Base-by-base conservation (phyloP, 2,329 filamentous ascomycete species). In the Penicillium freii region DNA sequence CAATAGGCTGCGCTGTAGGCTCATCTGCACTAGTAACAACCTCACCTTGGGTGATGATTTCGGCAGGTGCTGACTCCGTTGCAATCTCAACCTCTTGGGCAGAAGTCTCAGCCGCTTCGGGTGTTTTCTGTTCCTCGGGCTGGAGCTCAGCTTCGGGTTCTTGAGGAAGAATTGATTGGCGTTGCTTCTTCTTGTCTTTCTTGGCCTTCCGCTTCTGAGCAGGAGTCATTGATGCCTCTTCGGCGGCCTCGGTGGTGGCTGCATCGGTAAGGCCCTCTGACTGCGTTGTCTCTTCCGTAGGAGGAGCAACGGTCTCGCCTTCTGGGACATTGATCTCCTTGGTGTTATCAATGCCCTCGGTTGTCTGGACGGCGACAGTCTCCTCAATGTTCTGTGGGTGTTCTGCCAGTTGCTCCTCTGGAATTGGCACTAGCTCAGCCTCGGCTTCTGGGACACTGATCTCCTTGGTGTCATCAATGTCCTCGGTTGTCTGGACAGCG, bases 151-250 rank as follows among this genome's bases (percentile, higher is more conserved):
- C 29, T 5, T 61, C 54, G 6, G 34, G 36, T 38, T 58, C 48
- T 25, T 61, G 55, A 9, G 58, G 46, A 55, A 59, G 55, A 27
- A 65, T 45, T 33, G 60, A 63, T 50, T 67, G 51, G 17, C 62
- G 65, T 34, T 68, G 60, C 54, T 68, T 66, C 52, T 70, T 65
- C 55, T 63, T 69, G 34, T 69, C 60, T 33, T 70, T 71, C 50
- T 71, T 70, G 57, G 62, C 68, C 51, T 62, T 47, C 29, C 13
- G 50, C 31, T 38, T 63, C 61, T 47, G 45, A 11, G 45, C 19
- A n/a, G 45, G 45, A 17, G 45, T 47, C 45, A 47, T 34, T 11
- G 13, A 7, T 11, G 29, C 45, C 19, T 47, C 45, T 23, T 47
- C 45, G 1, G 29, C 8, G 21, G 31, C 9, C 21, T 47, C 45